phyloP scores from a whole-genome alignment of 2,329 filamentous ascomycete species.

The Fusarium sp. region DNA sequence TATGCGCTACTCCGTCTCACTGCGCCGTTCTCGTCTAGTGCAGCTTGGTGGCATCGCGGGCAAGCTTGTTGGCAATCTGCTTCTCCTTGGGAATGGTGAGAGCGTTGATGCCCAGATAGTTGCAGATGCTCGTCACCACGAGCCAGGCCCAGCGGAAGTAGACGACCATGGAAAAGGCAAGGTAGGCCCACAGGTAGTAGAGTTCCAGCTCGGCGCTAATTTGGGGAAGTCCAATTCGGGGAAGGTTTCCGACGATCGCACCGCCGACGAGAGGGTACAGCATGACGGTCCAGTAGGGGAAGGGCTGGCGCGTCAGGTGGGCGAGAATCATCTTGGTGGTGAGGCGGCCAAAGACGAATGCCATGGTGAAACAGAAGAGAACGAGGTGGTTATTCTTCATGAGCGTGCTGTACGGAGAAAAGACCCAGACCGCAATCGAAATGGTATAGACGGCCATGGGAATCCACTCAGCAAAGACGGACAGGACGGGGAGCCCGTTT shows the following conservation, averaged over 20 bases:
- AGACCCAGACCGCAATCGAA: constrained; percentile 85
- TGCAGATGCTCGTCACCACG: constrained; percentile 91
- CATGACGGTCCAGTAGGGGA: constrained; percentile 97
- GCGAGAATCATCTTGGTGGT: constrained; percentile 99
- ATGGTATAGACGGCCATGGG: constrained; percentile 86
- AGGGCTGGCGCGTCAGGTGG: constrained; percentile 91
- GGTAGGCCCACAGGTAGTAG: constrained; percentile 85
- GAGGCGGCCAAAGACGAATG: constrained; percentile 98
- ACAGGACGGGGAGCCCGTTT: constrained; percentile 78
- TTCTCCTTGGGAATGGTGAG: constrained; percentile 82
- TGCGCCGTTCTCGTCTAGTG: constrained; percentile 38
- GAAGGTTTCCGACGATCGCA: constrained; percentile 84
- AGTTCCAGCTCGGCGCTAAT: constrained; percentile 77
- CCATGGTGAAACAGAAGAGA: constrained; percentile 91
- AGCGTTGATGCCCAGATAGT: constrained; percentile 93
- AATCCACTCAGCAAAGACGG: constrained; percentile 93
- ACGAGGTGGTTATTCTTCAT: constrained; percentile 88
- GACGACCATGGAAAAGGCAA: constrained; percentile 83
- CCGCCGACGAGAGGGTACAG: constrained; percentile 88
- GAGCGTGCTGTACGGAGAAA: constrained; percentile 86
- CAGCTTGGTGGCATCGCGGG: constrained; percentile 52
- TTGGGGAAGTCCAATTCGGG: constrained; percentile 76
- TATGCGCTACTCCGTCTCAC: constrained; percentile 9
- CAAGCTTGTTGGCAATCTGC: constrained; percentile 65
- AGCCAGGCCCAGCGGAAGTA: constrained; percentile 95